These are phyloP conservation scores for Cenchrus fungigraminus DNA, from an alignment of 176 grass and related monocot genomes.

Conservation along the genomic window DNA sequence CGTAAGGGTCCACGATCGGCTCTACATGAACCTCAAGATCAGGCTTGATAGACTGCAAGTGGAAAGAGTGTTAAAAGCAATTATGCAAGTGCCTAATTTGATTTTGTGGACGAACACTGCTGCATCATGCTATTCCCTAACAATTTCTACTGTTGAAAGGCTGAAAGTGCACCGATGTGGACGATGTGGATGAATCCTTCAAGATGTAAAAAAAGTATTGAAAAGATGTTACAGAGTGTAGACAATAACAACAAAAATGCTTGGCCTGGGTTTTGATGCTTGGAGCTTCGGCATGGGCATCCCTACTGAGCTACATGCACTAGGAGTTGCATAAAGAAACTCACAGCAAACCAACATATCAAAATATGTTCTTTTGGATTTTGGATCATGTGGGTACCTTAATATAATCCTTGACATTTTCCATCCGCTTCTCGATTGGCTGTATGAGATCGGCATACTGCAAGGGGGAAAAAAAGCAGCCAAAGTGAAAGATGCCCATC, in stretches of 20 bases:
- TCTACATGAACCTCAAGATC: constrained; percentile 61
- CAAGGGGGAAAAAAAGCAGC: not conserved
- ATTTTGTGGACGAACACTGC: too few relatives aligned
- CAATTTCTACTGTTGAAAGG: too few relatives aligned
- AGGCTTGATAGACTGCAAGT: constrained; percentile 74
- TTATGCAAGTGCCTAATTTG: not conserved
- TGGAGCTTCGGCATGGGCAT: not conserved
- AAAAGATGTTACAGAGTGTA: too few relatives aligned
- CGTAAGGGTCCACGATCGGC: constrained; percentile 79
- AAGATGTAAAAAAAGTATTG: too few relatives aligned
- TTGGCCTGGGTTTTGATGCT: not conserved
- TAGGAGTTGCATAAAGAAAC: not conserved
- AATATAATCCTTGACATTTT: constrained; percentile 83
- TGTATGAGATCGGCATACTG: constrained; percentile 90
- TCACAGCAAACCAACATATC: not conserved
- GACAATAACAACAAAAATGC: not conserved
- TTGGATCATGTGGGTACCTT: constrained; percentile 53
- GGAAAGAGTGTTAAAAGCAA: not conserved
- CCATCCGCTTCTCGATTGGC: constrained; percentile 75
- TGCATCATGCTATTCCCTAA: too few relatives aligned
- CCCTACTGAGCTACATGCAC: not conserved
- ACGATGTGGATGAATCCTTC: too few relatives aligned
- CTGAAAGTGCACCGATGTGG: too few relatives aligned
- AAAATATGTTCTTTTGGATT: not conserved
- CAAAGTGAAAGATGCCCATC: constrained; percentile 26